Conservation (phyloP, 1,284 basidiomycete genomes). For the Cryptococcus sp. region DNA sequence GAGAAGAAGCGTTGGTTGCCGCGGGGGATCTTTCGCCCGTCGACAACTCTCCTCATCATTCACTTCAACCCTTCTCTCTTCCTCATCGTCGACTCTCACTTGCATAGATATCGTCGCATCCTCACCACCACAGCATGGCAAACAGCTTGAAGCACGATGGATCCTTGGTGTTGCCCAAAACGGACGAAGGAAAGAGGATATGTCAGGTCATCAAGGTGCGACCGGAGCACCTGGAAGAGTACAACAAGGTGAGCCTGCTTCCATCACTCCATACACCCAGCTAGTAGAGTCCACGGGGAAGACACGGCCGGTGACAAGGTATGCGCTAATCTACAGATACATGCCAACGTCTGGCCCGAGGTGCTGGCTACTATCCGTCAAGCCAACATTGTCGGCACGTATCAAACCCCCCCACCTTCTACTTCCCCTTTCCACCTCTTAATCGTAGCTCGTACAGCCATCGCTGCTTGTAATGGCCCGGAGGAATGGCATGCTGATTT, state of each 20-base stretch:
- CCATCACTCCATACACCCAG: not conserved
- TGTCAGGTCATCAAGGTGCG: conserved; percentile 74
- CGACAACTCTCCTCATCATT: not conserved
- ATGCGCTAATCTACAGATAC: no score
- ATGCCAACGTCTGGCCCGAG: conserved; percentile 63
- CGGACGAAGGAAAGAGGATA: conserved; percentile 55
- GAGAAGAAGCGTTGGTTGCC: no score
- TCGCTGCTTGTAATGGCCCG: no score
- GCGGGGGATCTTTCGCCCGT: not conserved
- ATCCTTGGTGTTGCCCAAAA: conserved; percentile 36
- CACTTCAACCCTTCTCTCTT: not conserved
- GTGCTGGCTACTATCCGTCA: conserved; percentile 62
- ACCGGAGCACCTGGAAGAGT: conserved; percentile 59
- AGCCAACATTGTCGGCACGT: conserved; percentile 56
- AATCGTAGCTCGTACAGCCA: no score
- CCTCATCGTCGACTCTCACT: no score
- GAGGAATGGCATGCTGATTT: not conserved
- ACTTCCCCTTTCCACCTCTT: no score
- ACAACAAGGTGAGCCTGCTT: conserved; percentile 53
- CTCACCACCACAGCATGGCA: no score
- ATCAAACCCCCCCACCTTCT: not conserved
- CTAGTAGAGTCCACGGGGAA: not conserved
- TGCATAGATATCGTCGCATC: no score
- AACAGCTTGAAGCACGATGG: conserved; percentile 14
- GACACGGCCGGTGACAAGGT: not conserved